A percentile compares a stretch with the other conserved stretches of the same genome.
phyloP scores from a whole-genome alignment of 768 basidiomycete species.

The Phaffia australis region DNA sequence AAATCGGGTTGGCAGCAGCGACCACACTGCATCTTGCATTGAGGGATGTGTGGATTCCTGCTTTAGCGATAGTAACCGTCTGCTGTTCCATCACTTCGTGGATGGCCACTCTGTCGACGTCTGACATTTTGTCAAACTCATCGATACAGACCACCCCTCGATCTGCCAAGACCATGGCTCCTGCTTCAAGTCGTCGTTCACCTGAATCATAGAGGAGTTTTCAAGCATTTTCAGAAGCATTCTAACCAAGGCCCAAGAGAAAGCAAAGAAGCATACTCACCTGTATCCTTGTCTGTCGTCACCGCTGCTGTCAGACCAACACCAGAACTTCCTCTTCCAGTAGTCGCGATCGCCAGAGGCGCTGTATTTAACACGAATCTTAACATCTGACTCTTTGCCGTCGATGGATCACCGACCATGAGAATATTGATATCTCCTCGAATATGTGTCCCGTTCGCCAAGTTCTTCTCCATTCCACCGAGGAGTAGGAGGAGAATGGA shows the following conservation, averaged over 20 bases:
- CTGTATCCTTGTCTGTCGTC: slow-evolving; percentile 95
- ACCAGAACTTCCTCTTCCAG: slow-evolving; percentile 93
- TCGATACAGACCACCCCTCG: slow-evolving; percentile 98
- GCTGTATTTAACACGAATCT: slow-evolving; percentile 93
- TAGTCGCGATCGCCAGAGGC: slow-evolving; percentile 94
- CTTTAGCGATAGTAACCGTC: slow-evolving; percentile 98
- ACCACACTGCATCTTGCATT: slow-evolving; percentile 97
- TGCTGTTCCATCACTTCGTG: slow-evolving; percentile 99
- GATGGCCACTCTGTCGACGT: slow-evolving; percentile 95
- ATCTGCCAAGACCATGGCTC: slow-evolving; percentile 98
- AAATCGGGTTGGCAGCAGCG: slow-evolving; percentile 97
- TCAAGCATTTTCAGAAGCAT: not conserved
- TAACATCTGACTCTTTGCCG: slow-evolving; percentile 90
- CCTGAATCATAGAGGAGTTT: slow-evolving; percentile 28
- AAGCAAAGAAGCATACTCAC: slow-evolving; percentile 37
- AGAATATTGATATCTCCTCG: slow-evolving; percentile 98
- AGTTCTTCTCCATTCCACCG: slow-evolving; percentile 94
- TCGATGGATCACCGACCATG: slow-evolving; percentile 99
- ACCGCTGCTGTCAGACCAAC: slow-evolving; percentile 98
- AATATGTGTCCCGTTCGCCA: slow-evolving; percentile 94
- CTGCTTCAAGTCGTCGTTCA: slow-evolving; percentile 90
- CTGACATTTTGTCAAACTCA: slow-evolving; percentile 99
- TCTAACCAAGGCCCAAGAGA: not conserved
- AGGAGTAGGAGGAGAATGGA: slow-evolving; percentile 85
- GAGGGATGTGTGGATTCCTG: slow-evolving; percentile 94